These are phyloP conservation scores for Verticillium isaacii DNA, from an alignment of 2,329 filamentous ascomycete genomes.

Conservation along the genomic window DNA sequence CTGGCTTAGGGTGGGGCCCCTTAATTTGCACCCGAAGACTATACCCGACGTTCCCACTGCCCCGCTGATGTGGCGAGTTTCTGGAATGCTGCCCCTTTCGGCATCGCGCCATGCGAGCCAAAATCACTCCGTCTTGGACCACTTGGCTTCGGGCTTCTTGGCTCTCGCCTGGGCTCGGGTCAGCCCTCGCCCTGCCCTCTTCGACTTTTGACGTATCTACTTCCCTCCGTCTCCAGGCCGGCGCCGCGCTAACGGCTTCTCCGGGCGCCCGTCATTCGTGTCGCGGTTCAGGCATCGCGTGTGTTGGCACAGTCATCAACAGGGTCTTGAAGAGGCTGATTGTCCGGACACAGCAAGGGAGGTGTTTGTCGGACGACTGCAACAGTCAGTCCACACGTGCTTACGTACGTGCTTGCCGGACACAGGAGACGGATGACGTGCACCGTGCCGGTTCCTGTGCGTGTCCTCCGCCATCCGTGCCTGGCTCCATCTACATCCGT, in stretches of 20 bases:
- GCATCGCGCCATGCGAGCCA: not conserved
- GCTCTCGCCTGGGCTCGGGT: not conserved
- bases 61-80: slow-evolving; percentile 1
- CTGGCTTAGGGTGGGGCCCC: not conserved
- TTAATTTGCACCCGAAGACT: not conserved
- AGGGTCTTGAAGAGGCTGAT: too few species aligned
- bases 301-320: too few species aligned
- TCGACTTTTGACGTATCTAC: not conserved
- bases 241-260: not conserved
- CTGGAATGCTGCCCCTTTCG: slow-evolving; percentile 8
- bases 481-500: slow-evolving; percentile 2
- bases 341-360: too few species aligned
- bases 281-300: not conserved
- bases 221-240: not conserved
- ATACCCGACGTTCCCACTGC: not conserved
- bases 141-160: not conserved
- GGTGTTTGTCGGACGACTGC: too few species aligned
- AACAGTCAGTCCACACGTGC: too few species aligned
- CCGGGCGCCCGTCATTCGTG: not conserved
- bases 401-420: too few species aligned
- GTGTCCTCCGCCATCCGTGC: not conserved
- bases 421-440: not conserved
- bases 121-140: not conserved
- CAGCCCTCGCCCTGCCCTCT: not conserved
- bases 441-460: too few species aligned